These are phyloP conservation scores for Curvularia verruculosa DNA, from an alignment of 2,329 filamentous ascomycete species.

Conservation along the genomic window DNA sequence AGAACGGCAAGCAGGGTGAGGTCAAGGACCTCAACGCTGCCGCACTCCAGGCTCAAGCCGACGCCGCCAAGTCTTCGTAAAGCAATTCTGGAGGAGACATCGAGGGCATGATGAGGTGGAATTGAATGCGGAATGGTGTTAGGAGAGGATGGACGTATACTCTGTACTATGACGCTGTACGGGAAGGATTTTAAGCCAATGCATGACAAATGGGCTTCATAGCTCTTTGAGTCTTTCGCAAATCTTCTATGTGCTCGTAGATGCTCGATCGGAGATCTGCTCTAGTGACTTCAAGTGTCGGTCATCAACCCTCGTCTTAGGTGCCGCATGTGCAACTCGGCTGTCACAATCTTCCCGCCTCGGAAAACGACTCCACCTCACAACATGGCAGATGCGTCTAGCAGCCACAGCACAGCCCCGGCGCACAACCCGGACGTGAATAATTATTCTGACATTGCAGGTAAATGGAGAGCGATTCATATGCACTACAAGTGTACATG, in stretches of 20 bases:
- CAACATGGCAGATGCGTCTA: slow-evolving; percentile 42
- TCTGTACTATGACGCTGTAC: slow-evolving; percentile 45
- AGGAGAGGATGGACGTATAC: slow-evolving; percentile 42
- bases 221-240: not conserved
- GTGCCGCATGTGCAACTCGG: slow-evolving; percentile 24
- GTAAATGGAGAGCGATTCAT: slow-evolving; percentile 23
- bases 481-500: not conserved
- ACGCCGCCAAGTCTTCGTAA: slow-evolving; percentile 53
- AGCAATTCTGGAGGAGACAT: slow-evolving; percentile 5
- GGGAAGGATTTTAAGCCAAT: slow-evolving; percentile 36
- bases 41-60: slow-evolving; percentile 55
- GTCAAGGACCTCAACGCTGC: slow-evolving; percentile 70
- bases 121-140: slow-evolving; percentile 14
- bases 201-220: slow-evolving; percentile 30
- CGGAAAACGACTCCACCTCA: slow-evolving; percentile 41
- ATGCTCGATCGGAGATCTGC: not conserved
- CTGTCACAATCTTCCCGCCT: slow-evolving; percentile 37
- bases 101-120: slow-evolving; percentile 12
- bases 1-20: slow-evolving; percentile 98
- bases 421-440: slow-evolving; percentile 17
- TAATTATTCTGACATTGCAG: slow-evolving; percentile 24
- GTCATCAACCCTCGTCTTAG: not conserved
- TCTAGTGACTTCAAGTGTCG: slow-evolving; percentile 10
- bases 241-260: slow-evolving; percentile 6
- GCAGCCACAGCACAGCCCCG: slow-evolving; percentile 32